Percentiles rank a stretch among this genome's conserved stretches.
These are phyloP conservation scores for Coemansia sp. DNA, from an alignment of 192 early-diverging fungal species.

Conservation along the genomic window DNA sequence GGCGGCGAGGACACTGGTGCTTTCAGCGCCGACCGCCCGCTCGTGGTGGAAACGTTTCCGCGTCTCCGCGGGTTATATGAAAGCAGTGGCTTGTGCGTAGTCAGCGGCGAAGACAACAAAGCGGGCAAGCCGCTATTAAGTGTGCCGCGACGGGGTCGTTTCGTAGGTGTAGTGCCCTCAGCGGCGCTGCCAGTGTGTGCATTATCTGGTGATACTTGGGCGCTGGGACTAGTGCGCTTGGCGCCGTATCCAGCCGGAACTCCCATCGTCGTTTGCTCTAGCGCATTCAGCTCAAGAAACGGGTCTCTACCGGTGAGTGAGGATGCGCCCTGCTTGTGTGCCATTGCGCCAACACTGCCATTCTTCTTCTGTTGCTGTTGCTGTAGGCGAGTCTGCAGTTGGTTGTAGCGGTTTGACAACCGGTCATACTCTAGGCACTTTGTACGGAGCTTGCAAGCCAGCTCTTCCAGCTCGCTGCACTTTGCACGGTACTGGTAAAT, in stretches of 20 bases:
- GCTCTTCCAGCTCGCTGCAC: constrained; percentile 29
- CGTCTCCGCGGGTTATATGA: constrained; percentile 3
- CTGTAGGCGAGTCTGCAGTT: constrained; percentile 1
- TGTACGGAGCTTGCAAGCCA: constrained; percentile 15
- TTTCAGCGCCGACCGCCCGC: not conserved
- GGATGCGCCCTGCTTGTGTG: not conserved
- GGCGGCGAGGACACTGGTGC: constrained; percentile 3
- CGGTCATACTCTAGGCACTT: constrained; percentile 42
- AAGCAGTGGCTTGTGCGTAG: constrained; percentile 8
- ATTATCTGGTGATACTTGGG: not conserved
- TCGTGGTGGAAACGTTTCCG: not conserved
- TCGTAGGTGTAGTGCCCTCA: constrained; percentile 22
- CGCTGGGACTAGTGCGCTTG: not conserved
- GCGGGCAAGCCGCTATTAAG: constrained; percentile 8
- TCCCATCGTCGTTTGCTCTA: not conserved
- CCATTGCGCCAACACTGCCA: not conserved
- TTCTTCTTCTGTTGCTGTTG: not conserved
- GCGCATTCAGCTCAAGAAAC: not conserved
- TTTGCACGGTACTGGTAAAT: constrained; percentile 22
- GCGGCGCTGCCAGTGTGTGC: not conserved
- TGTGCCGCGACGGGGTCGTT: constrained; percentile 2
- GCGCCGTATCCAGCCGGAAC: not conserved
- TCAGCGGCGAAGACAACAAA: constrained; percentile 24
- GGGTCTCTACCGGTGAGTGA: not conserved
- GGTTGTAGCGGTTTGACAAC: constrained; percentile 12